Base-by-base conservation (phyloP, 305 asterid species). In the Fraxinus greggii region DNA sequence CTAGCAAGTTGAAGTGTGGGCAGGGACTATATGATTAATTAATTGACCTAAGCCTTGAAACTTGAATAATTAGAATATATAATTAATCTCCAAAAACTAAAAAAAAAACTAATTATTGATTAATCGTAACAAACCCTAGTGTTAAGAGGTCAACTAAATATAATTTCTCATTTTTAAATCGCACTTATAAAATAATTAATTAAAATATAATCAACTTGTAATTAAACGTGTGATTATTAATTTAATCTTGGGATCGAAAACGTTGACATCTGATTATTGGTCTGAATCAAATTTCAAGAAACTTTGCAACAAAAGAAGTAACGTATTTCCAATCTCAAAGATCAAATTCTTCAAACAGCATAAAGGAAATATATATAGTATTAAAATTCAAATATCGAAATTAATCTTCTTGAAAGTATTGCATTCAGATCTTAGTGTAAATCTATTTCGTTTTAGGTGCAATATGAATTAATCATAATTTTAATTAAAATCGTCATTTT, bases 231-330 rank as follows among this genome's bases (percentile, higher is more conserved):
- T 77, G 81, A 72, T 67, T 10, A 67, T 65, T 65, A 83, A 73
- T 48, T 72, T 75, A 59, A 72, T 75, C 8, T 83, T 63, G 87
- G 88, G 87, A 87, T 85, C 83, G 63, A 33, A 85, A 40, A 75
- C 82, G 84, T 83, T 85, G 88, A 87, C 86, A 69, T 80, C 79
- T 85, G 56, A 84, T 80, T 73, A 84, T 84, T 80, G 83, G 26
- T 51, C 33, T 82, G 67, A 35, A 81, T 54, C 51, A 28, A 59
- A 26, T 65, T 28, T 77, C 79, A 76, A 85, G 7, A 81, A 73
- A 80, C n/a, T 51, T 76, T 51, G 1, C 48, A 28, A 51, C 29
- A 67, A 67, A 10, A 10, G 36, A 9, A 26, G 73, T 10, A 28
- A 28, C 8, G 7, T 21, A 76, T 48, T 75, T 6, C 31, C 54